A percentile compares a stretch with the other conserved stretches of the same genome.
These are phyloP conservation scores for Oryza meyeriana DNA, from an alignment of 176 grass and related monocot species.

Conservation along the genomic window DNA sequence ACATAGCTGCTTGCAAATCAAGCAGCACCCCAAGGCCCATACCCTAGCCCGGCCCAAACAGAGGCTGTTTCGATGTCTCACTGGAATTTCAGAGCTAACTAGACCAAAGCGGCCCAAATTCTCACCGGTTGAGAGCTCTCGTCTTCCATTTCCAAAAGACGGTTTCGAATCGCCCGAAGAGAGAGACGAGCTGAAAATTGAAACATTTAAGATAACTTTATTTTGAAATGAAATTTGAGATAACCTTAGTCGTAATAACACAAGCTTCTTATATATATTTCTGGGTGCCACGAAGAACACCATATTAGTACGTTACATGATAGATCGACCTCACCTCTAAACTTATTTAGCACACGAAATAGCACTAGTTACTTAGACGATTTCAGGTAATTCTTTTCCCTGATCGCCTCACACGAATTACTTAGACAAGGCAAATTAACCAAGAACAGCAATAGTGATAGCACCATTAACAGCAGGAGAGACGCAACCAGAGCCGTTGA, in stretches of 20 bases:
- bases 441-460: not conserved
- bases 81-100: not conserved
- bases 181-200: too few relatives aligned
- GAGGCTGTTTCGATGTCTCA: not conserved
- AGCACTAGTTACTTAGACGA: not conserved
- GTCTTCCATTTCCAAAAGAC: not conserved
- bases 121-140: not conserved
- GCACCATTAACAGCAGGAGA: not conserved
- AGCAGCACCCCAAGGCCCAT: not conserved
- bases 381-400: not conserved
- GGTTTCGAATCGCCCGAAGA: too few relatives aligned
- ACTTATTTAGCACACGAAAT: not conserved
- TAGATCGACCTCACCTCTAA: not conserved
- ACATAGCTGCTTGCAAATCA: not conserved
- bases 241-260: too few relatives aligned
- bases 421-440: not conserved
- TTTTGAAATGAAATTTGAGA: too few relatives aligned
- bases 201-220: too few relatives aligned
- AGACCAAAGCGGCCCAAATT: not conserved
- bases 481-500: not conserved
- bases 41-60: not conserved
- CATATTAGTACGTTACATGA: not conserved
- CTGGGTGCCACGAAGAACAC: not conserved
- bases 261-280: not conserved
- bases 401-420: not conserved